Evolutionary conservation across 2,329 filamentous ascomycete species (phyloP), one percentile per base, ranked within the genome.

Genomic region (Rosellinia necatrix): DNA sequence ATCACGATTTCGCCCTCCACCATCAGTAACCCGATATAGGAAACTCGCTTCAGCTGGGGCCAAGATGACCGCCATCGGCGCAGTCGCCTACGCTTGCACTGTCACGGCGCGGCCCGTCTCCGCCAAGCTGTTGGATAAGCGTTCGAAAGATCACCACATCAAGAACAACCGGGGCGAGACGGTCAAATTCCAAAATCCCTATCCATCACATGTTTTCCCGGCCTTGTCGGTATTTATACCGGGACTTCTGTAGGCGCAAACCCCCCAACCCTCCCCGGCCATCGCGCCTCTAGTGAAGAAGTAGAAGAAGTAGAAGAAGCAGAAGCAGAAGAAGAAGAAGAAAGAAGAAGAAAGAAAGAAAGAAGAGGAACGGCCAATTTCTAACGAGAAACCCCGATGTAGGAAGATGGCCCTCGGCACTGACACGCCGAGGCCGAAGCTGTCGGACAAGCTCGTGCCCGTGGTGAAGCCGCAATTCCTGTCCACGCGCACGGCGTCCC

Each of bases 391-490:
- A 13, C 29, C 17, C 8, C 34, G 8, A 15, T 27, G 44, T 40
- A 59, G 58, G 27, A 48, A 68, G 64, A n/a, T n/a, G 6, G 8
- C 76, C 5, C 72, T 70, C 1, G 77, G 79, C 56, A 24, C 15
- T 8, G 71, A 72, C 9, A 59, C 1, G 88, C 89, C 24, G 80
- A 90, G 67, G 86, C 86, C 6, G 81, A 81, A 8, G 81, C 82
- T 21, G 84, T 87, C 8, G 86, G 65, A 70, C 13, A 65, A 67
- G 12, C 42, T 86, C 0, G 84, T 94, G 9, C 75, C 83, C 2
- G 83, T 93, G 15, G 81, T 79, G 53, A 82, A 81, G 59, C 90
- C 91, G 0, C 68, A 78, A 4, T 93, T 93, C 72, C 79, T 90
- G 8, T 73, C 83, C 1, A 76, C 76, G 12, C 83, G 90, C 51